phyloP scores from a whole-genome alignment of 129 eudicot genomes.

The Scalesia atractyloides region DNA sequence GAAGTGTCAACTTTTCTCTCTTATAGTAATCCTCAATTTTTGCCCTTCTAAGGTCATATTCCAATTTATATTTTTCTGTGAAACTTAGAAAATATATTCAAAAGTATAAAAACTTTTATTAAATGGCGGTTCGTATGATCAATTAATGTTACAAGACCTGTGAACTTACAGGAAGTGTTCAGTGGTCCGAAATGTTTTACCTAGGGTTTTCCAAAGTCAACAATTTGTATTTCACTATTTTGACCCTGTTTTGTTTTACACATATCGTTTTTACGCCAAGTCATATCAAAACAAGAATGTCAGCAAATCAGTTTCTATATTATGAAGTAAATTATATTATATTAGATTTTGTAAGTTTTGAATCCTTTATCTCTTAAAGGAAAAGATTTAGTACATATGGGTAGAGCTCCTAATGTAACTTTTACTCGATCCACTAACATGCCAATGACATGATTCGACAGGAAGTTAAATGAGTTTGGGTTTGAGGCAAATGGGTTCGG shows the following conservation, averaged over 20 bases:
- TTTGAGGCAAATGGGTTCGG: no score
- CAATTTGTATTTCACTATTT: neutral
- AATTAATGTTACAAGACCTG: neutral
- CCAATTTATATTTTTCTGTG: neutral
- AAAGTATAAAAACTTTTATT: neutral
- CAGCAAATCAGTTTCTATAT: neutral
- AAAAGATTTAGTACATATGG: no score
- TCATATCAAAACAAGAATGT: neutral
- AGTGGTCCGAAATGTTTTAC: neutral
- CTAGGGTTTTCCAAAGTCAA: conserved; percentile 5
- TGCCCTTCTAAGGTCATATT: neutral
- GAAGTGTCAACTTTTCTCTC: neutral
- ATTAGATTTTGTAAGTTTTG: no score
- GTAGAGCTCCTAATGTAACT: no score
- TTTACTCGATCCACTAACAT: no score
- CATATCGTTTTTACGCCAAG: neutral
- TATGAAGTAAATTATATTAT: no score
- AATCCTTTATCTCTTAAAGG: no score
- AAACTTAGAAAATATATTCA: neutral
- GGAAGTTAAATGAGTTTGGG: no score
- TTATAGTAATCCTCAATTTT: neutral
- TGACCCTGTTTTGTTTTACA: neutral
- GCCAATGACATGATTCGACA: no score
- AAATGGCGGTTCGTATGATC: neutral
- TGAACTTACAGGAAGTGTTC: neutral